phyloP scores from a whole-genome alignment of 176 grass and related monocot genomes.

The Zoysia japonica region DNA sequence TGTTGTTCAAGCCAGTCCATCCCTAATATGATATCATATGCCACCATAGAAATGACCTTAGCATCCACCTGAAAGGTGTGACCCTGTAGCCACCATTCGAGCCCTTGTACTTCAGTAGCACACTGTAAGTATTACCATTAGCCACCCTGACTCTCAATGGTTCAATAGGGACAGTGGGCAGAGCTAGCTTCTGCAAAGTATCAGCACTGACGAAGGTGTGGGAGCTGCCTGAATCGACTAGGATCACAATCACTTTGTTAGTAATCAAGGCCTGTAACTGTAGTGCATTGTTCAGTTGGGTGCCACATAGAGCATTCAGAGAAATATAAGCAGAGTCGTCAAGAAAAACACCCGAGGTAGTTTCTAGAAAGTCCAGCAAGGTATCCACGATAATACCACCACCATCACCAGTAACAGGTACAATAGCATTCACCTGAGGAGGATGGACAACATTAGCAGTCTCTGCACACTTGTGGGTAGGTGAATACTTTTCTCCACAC shows the following conservation, averaged over 20 bases:
- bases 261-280: background rate
- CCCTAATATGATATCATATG: background rate
- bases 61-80: background rate
- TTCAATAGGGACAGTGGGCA: too few species aligned
- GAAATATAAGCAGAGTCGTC: background rate
- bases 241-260: background rate
- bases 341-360: background rate
- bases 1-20: background rate
- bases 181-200: background rate
- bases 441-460: too few species aligned
- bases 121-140: background rate
- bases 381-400: background rate
- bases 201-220: background rate
- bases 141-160: background rate
- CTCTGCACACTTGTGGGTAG: background rate
- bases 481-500: background rate
- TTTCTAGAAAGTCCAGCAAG: background rate
- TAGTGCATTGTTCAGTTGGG: accelerated
- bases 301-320: background rate
- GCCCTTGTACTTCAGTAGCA: background rate
- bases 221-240: background rate
- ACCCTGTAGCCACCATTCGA: background rate
- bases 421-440: background rate
- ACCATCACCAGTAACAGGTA: background rate
- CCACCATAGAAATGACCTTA: background rate